Conservation (phyloP, 257 asterid genomes). For the Forsythia viridissima region DNA sequence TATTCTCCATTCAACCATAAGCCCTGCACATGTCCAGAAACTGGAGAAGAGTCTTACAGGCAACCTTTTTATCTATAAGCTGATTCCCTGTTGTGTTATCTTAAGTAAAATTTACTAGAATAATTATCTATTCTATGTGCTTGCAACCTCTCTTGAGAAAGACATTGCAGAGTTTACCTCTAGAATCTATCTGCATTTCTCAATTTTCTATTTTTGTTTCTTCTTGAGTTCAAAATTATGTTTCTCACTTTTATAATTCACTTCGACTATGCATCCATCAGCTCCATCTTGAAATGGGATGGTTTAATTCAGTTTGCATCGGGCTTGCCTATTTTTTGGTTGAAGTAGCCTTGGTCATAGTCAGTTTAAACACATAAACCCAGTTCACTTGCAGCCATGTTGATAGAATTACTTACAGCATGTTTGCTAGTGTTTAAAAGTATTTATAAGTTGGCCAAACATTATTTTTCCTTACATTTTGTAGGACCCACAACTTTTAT, state of each 20-base stretch:
- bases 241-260: neutral
- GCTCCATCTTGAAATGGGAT: neutral
- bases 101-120: neutral
- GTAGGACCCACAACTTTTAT: no score
- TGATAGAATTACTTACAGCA: neutral
- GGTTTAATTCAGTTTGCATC: neutral
- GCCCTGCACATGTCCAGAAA: conserved; percentile 58
- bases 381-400: neutral
- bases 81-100: conserved; percentile 11
- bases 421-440: no score
- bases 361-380: no score
- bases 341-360: neutral
- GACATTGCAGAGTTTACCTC: neutral
- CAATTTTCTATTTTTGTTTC: neutral
- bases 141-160: conserved; percentile 12
- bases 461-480: no score
- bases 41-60: conserved; percentile 74
- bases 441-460: no score
- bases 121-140: conserved; percentile 1
- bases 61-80: conserved; percentile 26
- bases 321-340: neutral
- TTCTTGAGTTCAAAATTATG: neutral
- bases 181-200: neutral
- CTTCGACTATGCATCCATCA: neutral
- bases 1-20: conserved; percentile 72